These are phyloP conservation scores for Pseudogymnoascus sp. DNA, from an alignment of 2,329 filamentous ascomycete genomes.

Conservation along the genomic window DNA sequence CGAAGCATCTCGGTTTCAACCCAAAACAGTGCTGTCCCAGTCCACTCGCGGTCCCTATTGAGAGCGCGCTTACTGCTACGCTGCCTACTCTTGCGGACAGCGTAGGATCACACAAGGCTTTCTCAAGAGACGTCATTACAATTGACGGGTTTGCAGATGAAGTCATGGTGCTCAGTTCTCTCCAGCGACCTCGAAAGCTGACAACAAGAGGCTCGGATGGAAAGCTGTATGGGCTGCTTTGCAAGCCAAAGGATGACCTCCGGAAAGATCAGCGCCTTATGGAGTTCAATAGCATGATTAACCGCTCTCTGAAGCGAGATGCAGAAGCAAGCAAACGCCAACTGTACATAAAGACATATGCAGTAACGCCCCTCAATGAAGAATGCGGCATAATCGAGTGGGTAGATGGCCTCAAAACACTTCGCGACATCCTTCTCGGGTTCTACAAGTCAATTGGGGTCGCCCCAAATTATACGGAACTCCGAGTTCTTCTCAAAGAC, in stretches of 20 bases:
- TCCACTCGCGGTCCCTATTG: conserved; percentile 79
- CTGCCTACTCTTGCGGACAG: conserved; percentile 69
- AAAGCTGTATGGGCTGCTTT: conserved; percentile 78
- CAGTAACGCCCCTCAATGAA: conserved; percentile 92
- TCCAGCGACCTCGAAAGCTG: conserved; percentile 87
- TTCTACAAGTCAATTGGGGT: conserved; percentile 72
- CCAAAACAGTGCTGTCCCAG: conserved; percentile 74
- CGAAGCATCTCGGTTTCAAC: conserved; percentile 73
- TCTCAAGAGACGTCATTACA: conserved; percentile 77
- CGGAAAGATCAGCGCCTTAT: conserved; percentile 96
- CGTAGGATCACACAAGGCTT: conserved; percentile 72
- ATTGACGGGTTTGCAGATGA: conserved; percentile 78
- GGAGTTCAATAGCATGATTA: conserved; percentile 99
- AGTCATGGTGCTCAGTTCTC: conserved; percentile 79
- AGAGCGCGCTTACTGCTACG: conserved; percentile 73
- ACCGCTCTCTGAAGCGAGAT: conserved; percentile 84
- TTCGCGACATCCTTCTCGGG: conserved; percentile 80
- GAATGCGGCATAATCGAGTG: conserved; percentile 98
- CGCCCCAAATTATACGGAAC: conserved; percentile 58
- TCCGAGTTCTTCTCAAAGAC: conserved; percentile 58
- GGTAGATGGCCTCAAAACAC: conserved; percentile 91
- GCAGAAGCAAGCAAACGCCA: conserved; percentile 84
- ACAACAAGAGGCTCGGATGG: conserved; percentile 86
- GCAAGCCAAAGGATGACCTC: conserved; percentile 97
- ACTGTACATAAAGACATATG: conserved; percentile 94